Conservation (phyloP, 2,329 filamentous ascomycete species). For the Diplodia mutila region DNA sequence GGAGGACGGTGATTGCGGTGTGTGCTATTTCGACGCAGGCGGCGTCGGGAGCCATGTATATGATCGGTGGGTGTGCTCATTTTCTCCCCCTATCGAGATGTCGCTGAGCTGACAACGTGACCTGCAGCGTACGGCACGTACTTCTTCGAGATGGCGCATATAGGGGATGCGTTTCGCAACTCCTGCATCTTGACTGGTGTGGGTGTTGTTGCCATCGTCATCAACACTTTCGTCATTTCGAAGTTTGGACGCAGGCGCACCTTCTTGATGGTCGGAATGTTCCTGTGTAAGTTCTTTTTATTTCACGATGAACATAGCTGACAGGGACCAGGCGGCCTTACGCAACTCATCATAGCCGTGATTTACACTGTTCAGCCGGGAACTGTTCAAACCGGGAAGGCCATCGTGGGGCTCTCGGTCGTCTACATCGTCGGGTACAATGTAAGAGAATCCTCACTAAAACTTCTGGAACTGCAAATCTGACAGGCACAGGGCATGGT, state of each 20-base stretch:
- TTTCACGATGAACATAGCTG: neutral
- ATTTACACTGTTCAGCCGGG: constrained; percentile 55
- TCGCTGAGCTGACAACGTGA: neutral
- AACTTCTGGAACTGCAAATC: neutral
- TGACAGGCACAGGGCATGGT: constrained; percentile 46
- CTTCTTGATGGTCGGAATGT: constrained; percentile 57
- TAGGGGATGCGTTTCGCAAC: constrained; percentile 57
- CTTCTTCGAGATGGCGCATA: constrained; percentile 41
- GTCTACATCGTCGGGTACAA: constrained; percentile 61
- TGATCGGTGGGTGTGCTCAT: constrained; percentile 31
- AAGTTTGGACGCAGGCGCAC: constrained; percentile 57
- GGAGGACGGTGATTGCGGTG: constrained; percentile 55
- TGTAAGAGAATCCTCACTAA: neutral
- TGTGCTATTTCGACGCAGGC: constrained; percentile 56
- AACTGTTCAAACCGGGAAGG: constrained; percentile 47
- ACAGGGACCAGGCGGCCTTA: constrained; percentile 44
- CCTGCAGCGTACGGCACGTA: constrained; percentile 38
- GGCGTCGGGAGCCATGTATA: constrained; percentile 59
- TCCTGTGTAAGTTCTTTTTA: constrained; percentile 45
- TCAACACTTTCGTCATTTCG: constrained; percentile 59
- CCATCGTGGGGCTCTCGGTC: constrained; percentile 58
- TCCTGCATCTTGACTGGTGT: constrained; percentile 59
- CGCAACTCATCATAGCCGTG: constrained; percentile 58
- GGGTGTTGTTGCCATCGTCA: constrained; percentile 58
- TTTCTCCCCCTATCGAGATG: fast-evolving